phyloP scores from a whole-genome alignment of 768 basidiomycete genomes.

The Boletus patriciae region DNA sequence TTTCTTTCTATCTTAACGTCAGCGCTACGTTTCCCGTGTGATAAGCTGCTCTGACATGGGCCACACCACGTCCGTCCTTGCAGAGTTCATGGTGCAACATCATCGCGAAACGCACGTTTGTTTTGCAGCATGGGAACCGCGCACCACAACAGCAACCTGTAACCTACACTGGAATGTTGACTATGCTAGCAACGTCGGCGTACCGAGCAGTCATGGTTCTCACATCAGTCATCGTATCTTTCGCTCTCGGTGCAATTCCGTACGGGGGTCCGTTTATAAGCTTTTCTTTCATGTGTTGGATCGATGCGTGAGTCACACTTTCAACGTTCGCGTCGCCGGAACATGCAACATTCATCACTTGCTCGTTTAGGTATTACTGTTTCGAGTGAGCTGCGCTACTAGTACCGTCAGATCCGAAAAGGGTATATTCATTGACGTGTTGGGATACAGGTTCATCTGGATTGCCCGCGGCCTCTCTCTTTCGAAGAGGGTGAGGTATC shows the following conservation, averaged over 20 bases:
- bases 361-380: constrained; percentile 71
- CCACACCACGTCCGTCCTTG: neutral
- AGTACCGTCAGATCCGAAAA: constrained; percentile 1
- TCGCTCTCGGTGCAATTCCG: constrained; percentile 63
- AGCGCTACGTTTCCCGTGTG: constrained; percentile 29
- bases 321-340: neutral
- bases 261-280: constrained; percentile 57
- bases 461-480: constrained; percentile 71
- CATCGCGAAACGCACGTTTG: constrained; percentile 73
- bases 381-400: constrained; percentile 62
- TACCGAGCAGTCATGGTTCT: constrained; percentile 81
- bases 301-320: constrained; percentile 69
- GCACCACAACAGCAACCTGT: constrained; percentile 51
- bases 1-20: constrained; percentile 82
- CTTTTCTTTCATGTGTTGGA: constrained; percentile 80
- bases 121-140: constrained; percentile 67
- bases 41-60: constrained; percentile 14
- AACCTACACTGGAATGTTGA: constrained; percentile 70
- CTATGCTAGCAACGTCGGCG: constrained; percentile 73
- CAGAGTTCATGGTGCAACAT: constrained; percentile 77
- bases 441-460: constrained; percentile 65
- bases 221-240: constrained; percentile 70
- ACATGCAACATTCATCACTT: constrained; percentile 3
- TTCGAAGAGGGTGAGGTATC: constrained; percentile 62
- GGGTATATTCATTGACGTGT: constrained; percentile 13